These are phyloP conservation scores for Pleurotus platypus DNA, from an alignment of 768 basidiomycete species.

Conservation along the genomic window DNA sequence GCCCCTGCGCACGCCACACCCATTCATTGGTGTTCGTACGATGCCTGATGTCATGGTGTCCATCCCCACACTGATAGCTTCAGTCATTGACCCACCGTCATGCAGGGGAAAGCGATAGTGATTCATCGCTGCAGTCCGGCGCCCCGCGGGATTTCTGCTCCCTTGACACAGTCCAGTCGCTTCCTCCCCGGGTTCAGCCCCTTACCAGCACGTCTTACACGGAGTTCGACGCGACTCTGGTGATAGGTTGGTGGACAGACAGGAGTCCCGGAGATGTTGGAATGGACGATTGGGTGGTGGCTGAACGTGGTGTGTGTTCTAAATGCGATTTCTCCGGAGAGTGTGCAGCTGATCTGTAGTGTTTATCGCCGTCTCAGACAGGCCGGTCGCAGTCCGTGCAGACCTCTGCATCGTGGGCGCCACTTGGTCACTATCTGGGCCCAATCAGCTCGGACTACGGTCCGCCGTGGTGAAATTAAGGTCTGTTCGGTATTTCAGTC, in stretches of 20 bases:
- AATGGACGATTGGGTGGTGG: not conserved
- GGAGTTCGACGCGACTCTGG: not conserved
- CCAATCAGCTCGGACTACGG: not conserved
- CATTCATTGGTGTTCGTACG: not conserved
- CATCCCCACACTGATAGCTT: not conserved
- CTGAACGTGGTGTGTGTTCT: no score
- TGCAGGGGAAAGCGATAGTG: not conserved
- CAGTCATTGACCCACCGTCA: not conserved
- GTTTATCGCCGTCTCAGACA: no score
- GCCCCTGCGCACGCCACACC: no score
- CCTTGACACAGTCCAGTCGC: not conserved
- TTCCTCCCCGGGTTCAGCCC: not conserved
- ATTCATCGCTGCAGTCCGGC: not conserved
- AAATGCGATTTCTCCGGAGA: not conserved
- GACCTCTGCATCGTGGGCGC: not conserved
- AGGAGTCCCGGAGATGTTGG: not conserved
- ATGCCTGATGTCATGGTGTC: not conserved
- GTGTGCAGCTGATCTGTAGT: not conserved
- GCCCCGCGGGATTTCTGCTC: not conserved
- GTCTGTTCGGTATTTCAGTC: no score
- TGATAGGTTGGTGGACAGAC: slow-evolving; percentile 5
- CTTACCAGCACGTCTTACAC: not conserved
- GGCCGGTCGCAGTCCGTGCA: not conserved
- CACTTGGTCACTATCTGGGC: not conserved
- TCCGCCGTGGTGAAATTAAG: not conserved